These are phyloP conservation scores for Kodamaea jinghongensis DNA, from an alignment of 805 yeast genomes.

Conservation along the genomic window DNA sequence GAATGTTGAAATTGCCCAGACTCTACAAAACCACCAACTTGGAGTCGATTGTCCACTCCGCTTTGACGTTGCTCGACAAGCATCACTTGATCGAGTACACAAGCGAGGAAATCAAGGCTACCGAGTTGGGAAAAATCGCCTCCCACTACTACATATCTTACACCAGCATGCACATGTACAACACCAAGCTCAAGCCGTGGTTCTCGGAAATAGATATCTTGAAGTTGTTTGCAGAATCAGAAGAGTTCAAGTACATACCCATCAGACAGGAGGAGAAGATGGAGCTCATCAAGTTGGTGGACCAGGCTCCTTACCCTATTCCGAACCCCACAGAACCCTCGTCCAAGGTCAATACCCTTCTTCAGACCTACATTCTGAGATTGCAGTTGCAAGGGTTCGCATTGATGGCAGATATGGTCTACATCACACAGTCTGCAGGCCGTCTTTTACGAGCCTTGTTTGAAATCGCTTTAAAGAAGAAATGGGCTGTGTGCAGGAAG, in stretches of 20 bases:
- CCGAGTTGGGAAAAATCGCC: slow-evolving; percentile 79
- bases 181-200: slow-evolving; percentile 59
- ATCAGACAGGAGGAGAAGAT: slow-evolving; percentile 81
- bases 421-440: slow-evolving; percentile 90
- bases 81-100: slow-evolving; percentile 63
- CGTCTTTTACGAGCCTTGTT: slow-evolving; percentile 81
- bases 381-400: slow-evolving; percentile 84
- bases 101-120: slow-evolving; percentile 39
- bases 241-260: slow-evolving; percentile 81
- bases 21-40: slow-evolving; percentile 70
- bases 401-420: slow-evolving; percentile 87
- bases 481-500: slow-evolving; percentile 67
- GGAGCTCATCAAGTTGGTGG: slow-evolving; percentile 68
- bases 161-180: slow-evolving; percentile 67
- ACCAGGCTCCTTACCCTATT: slow-evolving; percentile 82
- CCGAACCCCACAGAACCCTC: slow-evolving; percentile 67
- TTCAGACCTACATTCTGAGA: slow-evolving; percentile 85
- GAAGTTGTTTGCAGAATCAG: slow-evolving; percentile 72
- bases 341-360: slow-evolving; percentile 73
- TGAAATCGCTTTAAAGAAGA: slow-evolving; percentile 68
- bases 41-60: slow-evolving; percentile 55
- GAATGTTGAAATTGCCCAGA: slow-evolving; percentile 73
- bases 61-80: slow-evolving; percentile 56
- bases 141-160: slow-evolving; percentile 82
- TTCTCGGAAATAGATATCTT: slow-evolving; percentile 71